phyloP scores from a whole-genome alignment of 2,329 filamentous ascomycete species.

The Microcyclospora tardicrescens region DNA sequence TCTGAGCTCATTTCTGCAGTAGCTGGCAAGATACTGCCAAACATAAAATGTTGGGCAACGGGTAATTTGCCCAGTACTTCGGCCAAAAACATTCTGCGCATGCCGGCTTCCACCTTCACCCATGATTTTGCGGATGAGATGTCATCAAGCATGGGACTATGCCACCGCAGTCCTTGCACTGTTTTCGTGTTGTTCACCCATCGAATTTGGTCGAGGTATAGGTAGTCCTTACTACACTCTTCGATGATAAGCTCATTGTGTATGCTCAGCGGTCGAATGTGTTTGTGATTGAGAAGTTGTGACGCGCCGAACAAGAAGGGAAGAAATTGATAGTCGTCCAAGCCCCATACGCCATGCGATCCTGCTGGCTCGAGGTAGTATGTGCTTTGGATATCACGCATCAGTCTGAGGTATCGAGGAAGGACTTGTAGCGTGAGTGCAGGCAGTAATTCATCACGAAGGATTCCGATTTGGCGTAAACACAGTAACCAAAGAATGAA shows the following conservation, averaged over 20 bases:
- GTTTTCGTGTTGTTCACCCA: slow-evolving; percentile 97
- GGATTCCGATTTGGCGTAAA: slow-evolving; percentile 62
- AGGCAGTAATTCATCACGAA: slow-evolving; percentile 55
- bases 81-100: slow-evolving; percentile 91
- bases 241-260: slow-evolving; percentile 82
- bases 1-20: slow-evolving; percentile 66
- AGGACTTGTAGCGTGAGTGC: slow-evolving; percentile 68
- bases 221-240: slow-evolving; percentile 67
- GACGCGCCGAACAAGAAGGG: slow-evolving; percentile 39
- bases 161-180: slow-evolving; percentile 87
- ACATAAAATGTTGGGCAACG: slow-evolving; percentile 97
- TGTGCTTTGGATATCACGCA: slow-evolving; percentile 76
- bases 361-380: slow-evolving; percentile 83
- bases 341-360: slow-evolving; percentile 40
- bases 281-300: slow-evolving; percentile 52
- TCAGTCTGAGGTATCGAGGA: slow-evolving; percentile 66
- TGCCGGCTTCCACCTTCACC: slow-evolving; percentile 84
- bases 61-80: slow-evolving; percentile 89
- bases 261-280: slow-evolving; percentile 45
- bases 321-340: slow-evolving; percentile 42
- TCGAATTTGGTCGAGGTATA: slow-evolving; percentile 83
- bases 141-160: slow-evolving; percentile 95
- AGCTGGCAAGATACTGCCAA: slow-evolving; percentile 73
- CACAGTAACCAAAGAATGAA: slow-evolving; percentile 96
- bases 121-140: slow-evolving; percentile 83